Evolutionary conservation across 2,329 filamentous ascomycete species (phyloP).

Genomic region (Endothia cerciana): DNA sequence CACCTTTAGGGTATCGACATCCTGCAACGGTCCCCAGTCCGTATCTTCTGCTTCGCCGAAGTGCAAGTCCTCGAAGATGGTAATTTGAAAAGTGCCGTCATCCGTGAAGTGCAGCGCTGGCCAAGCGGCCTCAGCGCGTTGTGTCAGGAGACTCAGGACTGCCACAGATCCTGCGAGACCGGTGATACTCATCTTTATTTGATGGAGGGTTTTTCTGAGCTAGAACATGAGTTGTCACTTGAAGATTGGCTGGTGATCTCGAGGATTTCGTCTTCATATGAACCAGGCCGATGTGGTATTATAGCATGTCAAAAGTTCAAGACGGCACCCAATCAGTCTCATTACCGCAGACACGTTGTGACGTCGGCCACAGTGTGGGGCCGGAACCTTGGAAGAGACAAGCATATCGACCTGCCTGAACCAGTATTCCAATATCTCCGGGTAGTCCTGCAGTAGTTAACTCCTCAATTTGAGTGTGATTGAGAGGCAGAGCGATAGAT

Average conservation of each 20-base stretch:
- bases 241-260: background rate
- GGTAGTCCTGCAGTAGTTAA: too few relatives aligned
- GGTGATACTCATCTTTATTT: background rate
- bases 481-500: background rate
- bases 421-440: background rate
- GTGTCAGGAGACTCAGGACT: background rate
- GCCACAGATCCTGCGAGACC: background rate
- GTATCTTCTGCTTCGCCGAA: slow-evolving; percentile 51
- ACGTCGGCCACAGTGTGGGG: background rate
- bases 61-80: slow-evolving; percentile 49
- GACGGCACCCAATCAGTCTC: background rate
- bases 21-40: slow-evolving; percentile 43
- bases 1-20: slow-evolving; percentile 48
- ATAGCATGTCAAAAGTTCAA: background rate
- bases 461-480: background rate
- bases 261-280: background rate
- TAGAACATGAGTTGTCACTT: background rate
- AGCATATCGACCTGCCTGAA: background rate
- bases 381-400: too few relatives aligned
- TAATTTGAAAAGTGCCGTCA: slow-evolving; percentile 22
- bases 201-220: background rate
- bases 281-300: background rate
- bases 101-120: slow-evolving; percentile 16
- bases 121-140: slow-evolving; percentile 1
- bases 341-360: background rate